Evolutionary conservation across 2,329 filamentous ascomycete genomes (phyloP).

Genomic region (Cephalotrichum gorgonifer): DNA sequence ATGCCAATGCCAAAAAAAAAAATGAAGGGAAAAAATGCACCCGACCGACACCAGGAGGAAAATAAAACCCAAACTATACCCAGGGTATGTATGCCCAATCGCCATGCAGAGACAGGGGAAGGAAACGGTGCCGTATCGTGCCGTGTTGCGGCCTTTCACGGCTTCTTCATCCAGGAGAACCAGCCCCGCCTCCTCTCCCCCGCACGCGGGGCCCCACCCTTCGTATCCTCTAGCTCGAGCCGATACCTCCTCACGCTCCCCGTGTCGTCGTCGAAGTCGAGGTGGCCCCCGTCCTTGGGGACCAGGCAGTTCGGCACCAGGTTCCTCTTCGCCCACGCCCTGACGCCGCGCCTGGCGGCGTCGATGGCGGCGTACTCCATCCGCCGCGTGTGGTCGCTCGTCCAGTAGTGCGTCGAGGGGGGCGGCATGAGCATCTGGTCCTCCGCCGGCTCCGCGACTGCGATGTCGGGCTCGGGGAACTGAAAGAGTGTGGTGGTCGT

Average conservation of each 20-base stretch:
- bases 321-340: constrained; percentile 47
- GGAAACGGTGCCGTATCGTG: too few species aligned
- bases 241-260: constrained; percentile 55
- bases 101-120: too few species aligned
- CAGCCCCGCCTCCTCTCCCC: background rate
- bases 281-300: constrained; percentile 34
- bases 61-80: too few species aligned
- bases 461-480: constrained; percentile 33
- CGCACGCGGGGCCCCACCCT: too few species aligned
- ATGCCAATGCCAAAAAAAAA: too few species aligned
- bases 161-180: background rate
- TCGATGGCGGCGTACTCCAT: constrained; percentile 59
- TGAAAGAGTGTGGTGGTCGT: constrained; percentile 33
- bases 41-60: too few species aligned
- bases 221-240: constrained; percentile 39
- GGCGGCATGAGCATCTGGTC: constrained; percentile 33
- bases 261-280: constrained; percentile 50
- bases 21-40: too few species aligned
- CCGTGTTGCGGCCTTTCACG: too few species aligned
- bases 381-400: constrained; percentile 49
- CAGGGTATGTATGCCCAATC: too few species aligned
- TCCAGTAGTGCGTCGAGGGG: constrained; percentile 57
- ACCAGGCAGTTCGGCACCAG: constrained; percentile 52
- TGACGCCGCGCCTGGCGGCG: constrained; percentile 47
- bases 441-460: constrained; percentile 10